Evolutionary conservation across 225 moss, liverwort and hornwort species (phyloP).

Genomic region (Rhytidiadelphus loreus): DNA sequence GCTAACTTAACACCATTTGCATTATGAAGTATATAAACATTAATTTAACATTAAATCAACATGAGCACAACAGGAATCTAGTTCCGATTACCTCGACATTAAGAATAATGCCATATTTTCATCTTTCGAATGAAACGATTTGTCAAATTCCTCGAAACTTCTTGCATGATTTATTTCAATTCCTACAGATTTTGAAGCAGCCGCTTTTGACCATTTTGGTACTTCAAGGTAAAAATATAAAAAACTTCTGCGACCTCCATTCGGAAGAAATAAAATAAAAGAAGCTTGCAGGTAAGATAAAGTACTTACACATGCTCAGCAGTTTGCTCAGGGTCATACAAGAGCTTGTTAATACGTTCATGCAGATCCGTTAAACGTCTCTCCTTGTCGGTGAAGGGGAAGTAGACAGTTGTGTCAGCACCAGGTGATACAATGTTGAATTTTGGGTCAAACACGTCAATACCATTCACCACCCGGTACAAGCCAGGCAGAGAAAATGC

Average conservation of each 20-base stretch:
- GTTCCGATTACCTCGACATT: background rate
- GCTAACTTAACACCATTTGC: background rate
- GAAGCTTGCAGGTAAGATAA: background rate
- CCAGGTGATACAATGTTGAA: constrained; percentile 97
- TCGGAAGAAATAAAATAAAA: background rate
- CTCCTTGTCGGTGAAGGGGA: constrained; percentile 53
- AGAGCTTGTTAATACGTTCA: constrained; percentile 51
- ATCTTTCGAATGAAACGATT: background rate
- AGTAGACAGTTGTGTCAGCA: constrained; percentile 76
- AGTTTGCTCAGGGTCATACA: constrained; percentile 66
- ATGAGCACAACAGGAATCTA: background rate
- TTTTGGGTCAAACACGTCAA: constrained; percentile 89
- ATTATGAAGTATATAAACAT: background rate
- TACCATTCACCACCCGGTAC: constrained; percentile 89
- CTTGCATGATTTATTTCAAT: background rate
- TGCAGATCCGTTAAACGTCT: constrained; percentile 59
- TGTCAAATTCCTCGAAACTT: background rate
- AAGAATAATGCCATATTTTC: background rate
- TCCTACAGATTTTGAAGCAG: background rate
- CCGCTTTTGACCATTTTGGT: too few species aligned
- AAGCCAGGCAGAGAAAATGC: constrained; percentile 83
- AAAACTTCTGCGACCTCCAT: background rate
- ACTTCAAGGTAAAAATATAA: background rate
- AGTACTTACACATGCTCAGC: constrained; percentile 61
- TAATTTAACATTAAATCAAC: background rate